Base-by-base conservation (phyloP, 805 yeast genomes). In the Sugiyamaella chiloensis region DNA sequence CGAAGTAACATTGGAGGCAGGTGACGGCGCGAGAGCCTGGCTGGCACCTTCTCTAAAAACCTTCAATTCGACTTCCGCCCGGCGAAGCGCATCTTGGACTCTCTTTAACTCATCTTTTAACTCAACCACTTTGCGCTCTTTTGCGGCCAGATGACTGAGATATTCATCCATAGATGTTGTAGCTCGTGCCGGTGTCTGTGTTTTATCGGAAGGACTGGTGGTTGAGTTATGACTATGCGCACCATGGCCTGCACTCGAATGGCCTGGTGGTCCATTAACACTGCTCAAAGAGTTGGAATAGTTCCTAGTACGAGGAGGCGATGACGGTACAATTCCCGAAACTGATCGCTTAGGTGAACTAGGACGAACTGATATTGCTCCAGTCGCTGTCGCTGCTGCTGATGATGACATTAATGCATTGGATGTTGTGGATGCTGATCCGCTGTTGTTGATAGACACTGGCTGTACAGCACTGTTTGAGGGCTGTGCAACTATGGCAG, bases 71-170 rank as follows among this genome's bases (percentile, higher is more conserved):
- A 49, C 48, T 50, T 70, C 72, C 11, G 73, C 72, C 27, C 55
- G 60, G 26, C 56, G 54, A 46, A 70, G 60, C 42, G 64, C 62
- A 24, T 48, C 57, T 41, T 55, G 58, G n/a, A 65, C 52, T 30
- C 59, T 51, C 24, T 49, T 47, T 32, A 62, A 40, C 27, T 59
- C 65, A 40, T 59, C 62, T 16, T 60, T 50, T 26, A 70, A 59
- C 45, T 67, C 71, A 20, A 62, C 60, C 7, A 70, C 69, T 3
- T 60, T 61, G 2, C 71, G 60, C 51, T 70, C 71, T 47, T 65
- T 64, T 23, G 64, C 56, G 1, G 74, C 74, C 27, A 70, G 60
- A 41, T 65, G 59, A 23, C 67, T 58, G 42, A 66, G 56, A 49
- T 58, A 63, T 27, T 32, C 35, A 20, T 55, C 57, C 20, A 53